Percentiles rank a stretch among this genome's conserved stretches.
Evolutionary conservation across 768 basidiomycete species (phyloP).

Genomic region (Calocybe gangraenosa): DNA sequence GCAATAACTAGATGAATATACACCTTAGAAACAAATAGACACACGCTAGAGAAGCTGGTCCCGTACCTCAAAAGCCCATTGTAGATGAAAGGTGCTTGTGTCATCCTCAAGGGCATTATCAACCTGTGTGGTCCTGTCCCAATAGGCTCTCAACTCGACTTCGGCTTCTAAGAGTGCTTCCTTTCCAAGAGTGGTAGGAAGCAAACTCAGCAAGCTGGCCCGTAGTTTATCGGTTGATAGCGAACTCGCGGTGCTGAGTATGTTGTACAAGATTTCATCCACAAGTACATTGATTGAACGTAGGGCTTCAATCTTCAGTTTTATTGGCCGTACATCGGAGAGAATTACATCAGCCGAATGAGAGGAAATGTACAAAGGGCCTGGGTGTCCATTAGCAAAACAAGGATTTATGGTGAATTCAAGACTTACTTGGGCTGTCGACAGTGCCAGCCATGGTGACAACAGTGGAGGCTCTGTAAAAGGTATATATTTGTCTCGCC

Average conservation of each 20-base stretch:
- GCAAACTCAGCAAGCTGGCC: constrained; percentile 61
- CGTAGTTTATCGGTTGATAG: constrained; percentile 73
- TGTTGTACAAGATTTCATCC: constrained; percentile 78
- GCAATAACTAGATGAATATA: constrained; percentile 50
- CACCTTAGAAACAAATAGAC: constrained; percentile 7
- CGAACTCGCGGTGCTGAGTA: constrained; percentile 63
- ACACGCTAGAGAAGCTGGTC: constrained; percentile 13
- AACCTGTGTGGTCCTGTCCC: constrained; percentile 59
- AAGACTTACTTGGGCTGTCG: constrained; percentile 36
- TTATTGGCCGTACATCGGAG: constrained; percentile 90
- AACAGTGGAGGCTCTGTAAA: neutral
- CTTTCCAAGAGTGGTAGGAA: constrained; percentile 83
- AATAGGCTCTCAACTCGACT: constrained; percentile 86
- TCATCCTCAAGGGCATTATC: constrained; percentile 41
- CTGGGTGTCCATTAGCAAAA: constrained; percentile 23
- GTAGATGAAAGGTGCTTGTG: constrained; percentile 58
- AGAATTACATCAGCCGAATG: constrained; percentile 89
- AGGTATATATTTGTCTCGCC: constrained; percentile 4
- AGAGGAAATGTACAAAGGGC: constrained; percentile 75
- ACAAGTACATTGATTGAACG: constrained; percentile 73
- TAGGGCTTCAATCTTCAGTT: constrained; percentile 76
- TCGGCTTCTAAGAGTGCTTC: constrained; percentile 92
- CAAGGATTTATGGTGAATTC: constrained; percentile 1
- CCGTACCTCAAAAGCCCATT: constrained; percentile 75
- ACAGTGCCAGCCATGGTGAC: constrained; percentile 39